Evolutionary conservation across 176 grass and related monocot species (phyloP).

Genomic region (Bolboschoenus planiculmis): DNA sequence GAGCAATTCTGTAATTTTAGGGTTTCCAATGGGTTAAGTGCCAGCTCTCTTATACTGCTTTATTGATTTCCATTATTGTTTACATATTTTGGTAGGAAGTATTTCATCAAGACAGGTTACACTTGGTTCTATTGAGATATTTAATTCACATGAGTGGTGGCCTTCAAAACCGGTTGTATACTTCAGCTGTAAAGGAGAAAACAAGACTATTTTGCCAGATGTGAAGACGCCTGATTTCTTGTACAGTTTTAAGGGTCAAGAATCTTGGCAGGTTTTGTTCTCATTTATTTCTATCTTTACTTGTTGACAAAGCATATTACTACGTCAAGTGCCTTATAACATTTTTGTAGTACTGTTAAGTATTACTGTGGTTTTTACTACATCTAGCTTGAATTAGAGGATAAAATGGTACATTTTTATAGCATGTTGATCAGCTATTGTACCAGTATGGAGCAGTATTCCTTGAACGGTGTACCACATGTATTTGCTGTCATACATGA

Average conservation of each 20-base stretch:
- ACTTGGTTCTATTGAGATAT: constrained; percentile 72
- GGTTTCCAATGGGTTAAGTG: background rate
- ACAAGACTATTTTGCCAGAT: constrained; percentile 59
- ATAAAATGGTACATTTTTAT: background rate
- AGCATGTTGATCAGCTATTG: background rate
- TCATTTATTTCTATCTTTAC: background rate
- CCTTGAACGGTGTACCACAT: background rate
- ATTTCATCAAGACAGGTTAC: constrained; percentile 43
- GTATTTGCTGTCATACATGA: background rate
- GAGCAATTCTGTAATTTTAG: background rate
- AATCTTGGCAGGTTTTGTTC: constrained; percentile 90
- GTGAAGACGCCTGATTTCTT: constrained; percentile 43
- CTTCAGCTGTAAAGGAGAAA: constrained; percentile 66
- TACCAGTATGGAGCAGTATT: background rate
- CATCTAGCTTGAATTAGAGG: background rate
- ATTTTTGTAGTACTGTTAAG: background rate
- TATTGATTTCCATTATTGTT: background rate
- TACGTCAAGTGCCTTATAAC: background rate
- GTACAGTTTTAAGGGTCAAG: constrained; percentile 78
- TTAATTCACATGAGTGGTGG: constrained; percentile 49
- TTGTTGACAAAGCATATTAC: background rate
- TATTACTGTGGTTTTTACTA: background rate
- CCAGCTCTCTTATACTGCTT: background rate
- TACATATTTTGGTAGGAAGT: constrained; percentile 39
- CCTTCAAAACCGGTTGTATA: constrained; percentile 47